These are phyloP conservation scores for Acrodontium crateriforme DNA, from an alignment of 2,329 filamentous ascomycete genomes.

Conservation along the genomic window DNA sequence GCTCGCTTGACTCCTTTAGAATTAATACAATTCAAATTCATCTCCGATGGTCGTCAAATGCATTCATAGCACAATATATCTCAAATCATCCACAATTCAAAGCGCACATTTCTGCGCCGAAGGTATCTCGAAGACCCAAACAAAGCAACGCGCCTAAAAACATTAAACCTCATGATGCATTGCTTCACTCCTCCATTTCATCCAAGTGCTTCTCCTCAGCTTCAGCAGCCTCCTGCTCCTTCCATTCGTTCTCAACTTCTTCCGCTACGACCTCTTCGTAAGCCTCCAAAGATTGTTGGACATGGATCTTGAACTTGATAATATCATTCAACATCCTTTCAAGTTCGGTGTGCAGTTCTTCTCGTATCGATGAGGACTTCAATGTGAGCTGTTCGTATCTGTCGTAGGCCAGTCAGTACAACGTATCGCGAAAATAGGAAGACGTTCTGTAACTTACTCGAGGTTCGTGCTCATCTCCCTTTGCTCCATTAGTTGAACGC, in stretches of 20 bases:
- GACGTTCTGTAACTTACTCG: constrained; percentile 54
- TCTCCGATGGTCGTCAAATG: too few relatives aligned
- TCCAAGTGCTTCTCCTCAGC: not conserved
- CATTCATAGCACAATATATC: too few relatives aligned
- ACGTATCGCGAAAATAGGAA: not conserved
- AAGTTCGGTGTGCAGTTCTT: constrained; percentile 94
- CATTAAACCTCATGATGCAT: constrained; percentile 1
- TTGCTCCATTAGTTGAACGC: constrained; percentile 83
- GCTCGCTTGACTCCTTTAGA: too few relatives aligned
- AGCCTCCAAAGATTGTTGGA: constrained; percentile 83
- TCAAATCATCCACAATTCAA: too few relatives aligned
- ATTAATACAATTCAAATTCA: too few relatives aligned
- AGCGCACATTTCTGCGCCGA: too few relatives aligned
- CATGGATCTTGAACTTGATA: constrained; percentile 95
- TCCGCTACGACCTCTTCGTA: constrained; percentile 90
- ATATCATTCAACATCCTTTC: constrained; percentile 94
- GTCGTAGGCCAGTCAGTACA: not conserved
- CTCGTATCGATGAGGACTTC: constrained; percentile 67
- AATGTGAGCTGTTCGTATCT: constrained; percentile 90
- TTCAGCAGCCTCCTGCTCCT: constrained; percentile 31
- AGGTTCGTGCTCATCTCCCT: constrained; percentile 93
- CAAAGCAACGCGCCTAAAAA: not conserved
- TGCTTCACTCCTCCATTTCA: constrained; percentile 3
- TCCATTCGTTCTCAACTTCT: constrained; percentile 59
- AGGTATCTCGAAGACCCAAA: constrained; percentile 2